Conservation (phyloP, 495 filamentous ascomycete genomes). For the Lindgomyces ingoldianus region DNA sequence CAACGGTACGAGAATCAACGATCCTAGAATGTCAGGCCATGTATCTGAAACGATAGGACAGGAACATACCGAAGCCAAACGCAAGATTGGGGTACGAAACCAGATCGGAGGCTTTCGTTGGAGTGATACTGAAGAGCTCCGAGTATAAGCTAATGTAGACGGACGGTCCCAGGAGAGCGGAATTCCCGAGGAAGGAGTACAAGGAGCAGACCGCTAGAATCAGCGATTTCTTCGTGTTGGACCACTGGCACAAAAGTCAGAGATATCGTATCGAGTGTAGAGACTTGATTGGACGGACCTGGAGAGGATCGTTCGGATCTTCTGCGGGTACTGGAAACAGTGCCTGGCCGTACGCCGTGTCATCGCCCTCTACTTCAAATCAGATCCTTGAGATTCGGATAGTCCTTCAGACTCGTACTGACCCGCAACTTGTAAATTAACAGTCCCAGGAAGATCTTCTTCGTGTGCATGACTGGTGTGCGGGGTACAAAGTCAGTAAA, state of each 20-base stretch:
- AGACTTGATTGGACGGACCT: conserved; percentile 3
- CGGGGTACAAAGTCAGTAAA: neutral
- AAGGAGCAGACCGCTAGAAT: conserved; percentile 60
- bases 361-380: conserved; percentile 57
- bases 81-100: conserved; percentile 65
- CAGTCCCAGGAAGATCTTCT: conserved; percentile 59
- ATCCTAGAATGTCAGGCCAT: neutral
- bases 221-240: conserved; percentile 58
- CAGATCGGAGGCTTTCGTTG: conserved; percentile 55
- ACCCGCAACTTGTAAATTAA: conserved; percentile 52
- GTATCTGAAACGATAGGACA: conserved; percentile 24
- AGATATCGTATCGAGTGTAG: neutral
- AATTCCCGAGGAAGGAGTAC: conserved; percentile 65
- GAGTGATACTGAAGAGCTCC: conserved; percentile 55
- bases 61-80: conserved; percentile 60
- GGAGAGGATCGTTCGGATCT: conserved; percentile 65
- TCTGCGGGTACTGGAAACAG: conserved; percentile 63
- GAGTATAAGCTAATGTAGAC: conserved; percentile 62
- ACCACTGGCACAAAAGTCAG: conserved; percentile 49
- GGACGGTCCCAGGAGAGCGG: conserved; percentile 58
- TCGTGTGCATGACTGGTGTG: conserved; percentile 57
- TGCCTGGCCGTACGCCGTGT: conserved; percentile 62
- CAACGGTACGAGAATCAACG: conserved; percentile 53
- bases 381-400: conserved; percentile 34
- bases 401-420: neutral